Evolutionary conservation across 2,329 filamentous ascomycete genomes (phyloP), one percentile per base, ranked within the genome.

Genomic region (Catunica adiposa): DNA sequence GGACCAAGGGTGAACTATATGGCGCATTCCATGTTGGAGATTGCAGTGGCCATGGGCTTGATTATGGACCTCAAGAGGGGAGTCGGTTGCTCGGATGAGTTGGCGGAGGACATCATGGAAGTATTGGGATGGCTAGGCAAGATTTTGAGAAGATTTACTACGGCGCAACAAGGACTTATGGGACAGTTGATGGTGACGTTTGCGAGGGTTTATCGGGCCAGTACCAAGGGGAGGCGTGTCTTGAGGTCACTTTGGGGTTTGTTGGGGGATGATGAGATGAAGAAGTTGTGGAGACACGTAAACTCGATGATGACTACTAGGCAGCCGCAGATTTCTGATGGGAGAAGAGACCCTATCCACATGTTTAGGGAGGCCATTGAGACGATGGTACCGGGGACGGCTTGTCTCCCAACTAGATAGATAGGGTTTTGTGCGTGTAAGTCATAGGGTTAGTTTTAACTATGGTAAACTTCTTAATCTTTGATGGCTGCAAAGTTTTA

Each of bases 1-100:
- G 22, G 29, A 17, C 25, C 37, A 51, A 4, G 50, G 59, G 22
- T 38, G 34, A 31, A 3, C 15, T 23, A n/a, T 17, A 37, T 44
- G 46, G 34, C 38, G 55, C 59, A 42, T 44, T 37, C 29, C 15
- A 38, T 60, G 17, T 58, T 61, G 40, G 47, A 53, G 51, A 53
- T 60, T 15, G 47, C 60, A 3, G 59, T 61, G n/a, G 53, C 60
- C 6, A 57, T 67, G 15, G 66, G 63, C 54, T 58, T 65, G 15
- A 58, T 66, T 6, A 61, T 67, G 7, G 62, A 64, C 34, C 61
- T 64, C 25, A 60, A 62, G 31, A 54, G 52, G 14, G 62, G 61
- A 2, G 55, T 67, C 1, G 65, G 64, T 5, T 67, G 64, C 48
- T 64, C 64, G 15, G 57, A 61, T 1, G 51, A 31, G 25, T 58